A percentile compares a stretch with the other conserved stretches of the same genome.
These are phyloP conservation scores for Terfezia boudieri DNA, from an alignment of 495 filamentous ascomycete species.

Conservation along the genomic window DNA sequence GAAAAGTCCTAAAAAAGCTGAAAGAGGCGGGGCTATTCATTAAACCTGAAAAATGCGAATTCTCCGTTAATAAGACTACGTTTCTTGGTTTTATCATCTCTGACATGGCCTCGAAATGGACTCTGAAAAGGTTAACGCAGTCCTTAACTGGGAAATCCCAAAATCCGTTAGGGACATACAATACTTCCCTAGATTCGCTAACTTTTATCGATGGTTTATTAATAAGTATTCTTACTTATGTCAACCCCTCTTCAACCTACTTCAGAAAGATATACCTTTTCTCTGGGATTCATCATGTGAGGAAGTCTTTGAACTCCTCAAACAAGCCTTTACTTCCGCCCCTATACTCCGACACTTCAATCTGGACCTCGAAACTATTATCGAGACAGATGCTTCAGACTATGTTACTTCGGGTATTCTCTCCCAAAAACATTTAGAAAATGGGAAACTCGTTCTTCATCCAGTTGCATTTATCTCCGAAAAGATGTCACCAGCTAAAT, in stretches of 20 bases:
- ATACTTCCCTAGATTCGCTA: not conserved
- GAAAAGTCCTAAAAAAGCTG: conserved; percentile 2
- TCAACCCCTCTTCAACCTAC: not conserved
- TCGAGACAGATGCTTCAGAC: conserved; percentile 5
- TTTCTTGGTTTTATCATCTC: conserved; percentile 1
- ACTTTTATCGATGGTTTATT: not conserved
- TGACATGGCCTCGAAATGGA: conserved; percentile 1
- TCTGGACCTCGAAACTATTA: not conserved
- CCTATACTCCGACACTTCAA: conserved; percentile 2
- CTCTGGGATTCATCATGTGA: not conserved
- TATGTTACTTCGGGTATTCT: not conserved
- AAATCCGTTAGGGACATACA: conserved; percentile 1
- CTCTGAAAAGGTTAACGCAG: not conserved
- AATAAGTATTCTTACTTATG: not conserved
- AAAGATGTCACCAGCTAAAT: conserved; percentile 2
- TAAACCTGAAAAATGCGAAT: conserved; percentile 1
- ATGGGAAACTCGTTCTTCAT: not conserved
- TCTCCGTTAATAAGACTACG: not conserved
- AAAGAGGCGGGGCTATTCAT: not conserved
- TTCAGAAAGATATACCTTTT: not conserved
- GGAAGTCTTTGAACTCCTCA: not conserved
- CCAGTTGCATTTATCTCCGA: conserved; percentile 2
- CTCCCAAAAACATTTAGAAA: not conserved
- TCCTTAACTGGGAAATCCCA: conserved; percentile 1
- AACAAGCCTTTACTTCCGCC: not conserved